Evolutionary conservation across 2,329 filamentous ascomycete species (phyloP).

Genomic region (Conoideocrella luteorostrata): DNA sequence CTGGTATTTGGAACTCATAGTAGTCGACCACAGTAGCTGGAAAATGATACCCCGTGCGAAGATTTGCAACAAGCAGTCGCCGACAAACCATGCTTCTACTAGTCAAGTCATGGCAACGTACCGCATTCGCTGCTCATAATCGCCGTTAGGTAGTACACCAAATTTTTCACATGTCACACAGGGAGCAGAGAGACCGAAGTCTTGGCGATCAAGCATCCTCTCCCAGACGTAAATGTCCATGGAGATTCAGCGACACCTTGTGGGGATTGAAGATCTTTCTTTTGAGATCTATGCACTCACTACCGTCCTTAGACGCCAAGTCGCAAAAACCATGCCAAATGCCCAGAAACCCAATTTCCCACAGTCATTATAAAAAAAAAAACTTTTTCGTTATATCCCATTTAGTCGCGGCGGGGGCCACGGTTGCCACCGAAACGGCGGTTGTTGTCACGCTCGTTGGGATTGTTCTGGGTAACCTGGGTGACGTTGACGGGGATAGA

Average conservation of each 20-base stretch:
- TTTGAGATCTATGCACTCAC: constrained; percentile 54
- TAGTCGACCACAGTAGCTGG: too few relatives aligned
- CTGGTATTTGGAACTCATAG: too few relatives aligned
- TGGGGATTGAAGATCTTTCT: constrained; percentile 52
- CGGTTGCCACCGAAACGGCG: constrained; percentile 73
- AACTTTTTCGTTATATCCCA: neutral
- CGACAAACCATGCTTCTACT: too few relatives aligned
- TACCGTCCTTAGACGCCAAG: constrained; percentile 52
- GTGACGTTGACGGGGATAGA: constrained; percentile 95
- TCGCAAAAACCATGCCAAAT: constrained; percentile 38
- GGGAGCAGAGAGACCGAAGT: constrained; percentile 4
- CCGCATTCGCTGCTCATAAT: too few relatives aligned
- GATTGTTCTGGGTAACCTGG: constrained; percentile 81
- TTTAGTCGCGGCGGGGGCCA: constrained; percentile 33
- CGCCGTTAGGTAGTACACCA: too few relatives aligned
- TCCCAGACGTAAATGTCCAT: constrained; percentile 35
- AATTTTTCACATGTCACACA: neutral
- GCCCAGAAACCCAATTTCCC: constrained; percentile 34
- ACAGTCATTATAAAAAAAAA: constrained; percentile 14
- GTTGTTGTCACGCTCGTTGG: constrained; percentile 67
- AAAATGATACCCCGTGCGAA: too few relatives aligned
- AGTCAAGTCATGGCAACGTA: too few relatives aligned
- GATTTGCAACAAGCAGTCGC: too few relatives aligned
- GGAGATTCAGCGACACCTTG: constrained; percentile 87
- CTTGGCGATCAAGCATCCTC: constrained; percentile 92